phyloP scores from a whole-genome alignment of 2,329 filamentous ascomycete genomes.

The Beauveria sp. region DNA sequence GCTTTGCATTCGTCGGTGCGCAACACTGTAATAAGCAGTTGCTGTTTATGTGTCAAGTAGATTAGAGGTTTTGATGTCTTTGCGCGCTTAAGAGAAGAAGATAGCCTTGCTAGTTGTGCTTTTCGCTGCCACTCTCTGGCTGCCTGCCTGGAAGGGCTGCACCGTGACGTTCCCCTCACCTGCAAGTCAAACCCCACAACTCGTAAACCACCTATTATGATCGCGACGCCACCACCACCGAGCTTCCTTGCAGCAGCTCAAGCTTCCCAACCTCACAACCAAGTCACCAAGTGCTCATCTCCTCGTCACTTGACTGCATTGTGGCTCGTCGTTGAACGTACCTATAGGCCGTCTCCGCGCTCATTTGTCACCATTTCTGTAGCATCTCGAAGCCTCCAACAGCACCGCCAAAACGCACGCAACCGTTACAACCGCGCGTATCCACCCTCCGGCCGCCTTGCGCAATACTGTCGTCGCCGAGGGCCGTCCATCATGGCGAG shows the following conservation, averaged over 20 bases:
- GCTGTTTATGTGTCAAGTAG: neutral
- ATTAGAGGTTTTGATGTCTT: neutral
- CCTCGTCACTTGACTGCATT: constrained; percentile 5
- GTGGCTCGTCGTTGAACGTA: neutral
- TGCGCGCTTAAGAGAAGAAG: neutral
- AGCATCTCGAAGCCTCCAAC: neutral
- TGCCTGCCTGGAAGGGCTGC: neutral
- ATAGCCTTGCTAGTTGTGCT: neutral
- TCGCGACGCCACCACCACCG: neutral
- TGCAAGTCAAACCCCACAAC: constrained; percentile 2
- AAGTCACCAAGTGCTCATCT: constrained; percentile 3
- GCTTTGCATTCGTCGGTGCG: neutral
- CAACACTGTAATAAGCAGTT: too few species aligned
- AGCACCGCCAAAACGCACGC: constrained; percentile 2
- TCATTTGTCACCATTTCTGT: neutral
- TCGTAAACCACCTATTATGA: neutral
- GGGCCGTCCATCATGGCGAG: constrained; percentile 46
- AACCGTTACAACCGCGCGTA: neutral
- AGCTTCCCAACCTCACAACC: constrained; percentile 6
- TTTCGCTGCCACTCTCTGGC: neutral
- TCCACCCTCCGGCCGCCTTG: neutral
- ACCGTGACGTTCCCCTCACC: neutral
- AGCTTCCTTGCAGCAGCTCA: neutral
- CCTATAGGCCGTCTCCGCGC: neutral
- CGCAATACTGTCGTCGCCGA: constrained; percentile 2